A percentile compares a stretch with the other conserved stretches of the same genome.
Evolutionary conservation across 2,329 filamentous ascomycete species (phyloP).

Genomic region (Graphilbum ipis-grandicollis): DNA sequence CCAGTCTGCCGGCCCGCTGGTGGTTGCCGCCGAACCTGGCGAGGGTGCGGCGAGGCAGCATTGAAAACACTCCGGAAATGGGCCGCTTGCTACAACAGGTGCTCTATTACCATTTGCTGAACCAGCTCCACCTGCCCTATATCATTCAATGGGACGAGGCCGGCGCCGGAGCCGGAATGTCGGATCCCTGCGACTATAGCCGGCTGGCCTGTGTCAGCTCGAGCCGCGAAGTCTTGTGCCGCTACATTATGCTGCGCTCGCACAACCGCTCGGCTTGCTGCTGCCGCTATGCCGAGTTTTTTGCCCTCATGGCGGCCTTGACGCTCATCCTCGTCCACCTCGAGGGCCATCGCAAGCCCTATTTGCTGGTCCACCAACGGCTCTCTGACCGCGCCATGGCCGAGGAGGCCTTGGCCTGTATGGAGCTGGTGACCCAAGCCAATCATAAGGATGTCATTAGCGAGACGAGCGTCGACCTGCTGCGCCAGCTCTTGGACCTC

Average conservation of each 20-base stretch:
- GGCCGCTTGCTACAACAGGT: constrained; percentile 17
- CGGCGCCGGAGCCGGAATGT: background rate
- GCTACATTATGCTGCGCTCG: constrained; percentile 17
- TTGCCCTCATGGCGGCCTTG: constrained; percentile 14
- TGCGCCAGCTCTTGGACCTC: constrained; percentile 16
- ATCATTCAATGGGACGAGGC: constrained; percentile 11
- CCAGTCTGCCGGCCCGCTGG: constrained; percentile 22
- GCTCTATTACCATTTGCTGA: constrained; percentile 20
- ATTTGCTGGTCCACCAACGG: constrained; percentile 19
- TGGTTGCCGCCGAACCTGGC: constrained; percentile 17
- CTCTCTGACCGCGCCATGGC: constrained; percentile 21
- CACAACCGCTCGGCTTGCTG: constrained; percentile 14
- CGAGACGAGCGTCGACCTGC: constrained; percentile 14
- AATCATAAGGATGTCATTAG: constrained; percentile 16
- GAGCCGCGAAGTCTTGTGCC: constrained; percentile 19
- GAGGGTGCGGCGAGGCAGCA: constrained; percentile 1
- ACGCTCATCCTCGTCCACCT: constrained; percentile 21
- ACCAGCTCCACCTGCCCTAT: constrained; percentile 22
- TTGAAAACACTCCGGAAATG: constrained; percentile 14
- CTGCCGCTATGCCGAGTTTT: constrained; percentile 19
- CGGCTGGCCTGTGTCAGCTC: constrained; percentile 19
- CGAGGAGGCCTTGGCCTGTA: constrained; percentile 18
- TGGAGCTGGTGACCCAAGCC: constrained; percentile 13
- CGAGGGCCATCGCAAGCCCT: constrained; percentile 12
- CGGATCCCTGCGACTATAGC: constrained; percentile 15